Evolutionary conservation across 345 rosid species (phyloP).

Genomic region (Linum usitatissimum): DNA sequence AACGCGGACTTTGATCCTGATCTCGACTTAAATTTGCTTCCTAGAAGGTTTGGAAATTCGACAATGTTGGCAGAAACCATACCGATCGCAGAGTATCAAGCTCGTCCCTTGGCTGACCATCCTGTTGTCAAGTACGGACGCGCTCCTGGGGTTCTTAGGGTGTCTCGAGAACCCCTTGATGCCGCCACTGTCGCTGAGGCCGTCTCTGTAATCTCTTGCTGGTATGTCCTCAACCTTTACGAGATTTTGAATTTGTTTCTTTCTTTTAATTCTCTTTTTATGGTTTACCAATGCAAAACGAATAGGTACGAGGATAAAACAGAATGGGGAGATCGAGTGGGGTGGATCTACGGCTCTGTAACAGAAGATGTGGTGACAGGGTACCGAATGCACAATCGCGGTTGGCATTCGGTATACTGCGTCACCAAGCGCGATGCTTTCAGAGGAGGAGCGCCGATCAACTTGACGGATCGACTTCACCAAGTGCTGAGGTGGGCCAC

Average conservation of each 20-base stretch:
- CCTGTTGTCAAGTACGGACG: background rate
- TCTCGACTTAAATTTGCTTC: slow-evolving; percentile 45
- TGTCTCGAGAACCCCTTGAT: background rate
- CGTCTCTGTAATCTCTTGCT: slow-evolving; percentile 1
- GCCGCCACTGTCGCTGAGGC: slow-evolving; percentile 2
- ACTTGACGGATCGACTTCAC: slow-evolving; percentile 45
- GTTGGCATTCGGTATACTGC: slow-evolving; percentile 61
- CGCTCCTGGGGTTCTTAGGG: slow-evolving; percentile 1
- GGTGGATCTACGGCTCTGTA: slow-evolving; percentile 95
- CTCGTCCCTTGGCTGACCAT: slow-evolving; percentile 5
- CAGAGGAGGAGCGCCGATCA: slow-evolving; percentile 87
- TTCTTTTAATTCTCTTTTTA: background rate
- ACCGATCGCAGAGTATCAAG: slow-evolving; percentile 1
- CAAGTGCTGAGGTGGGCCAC: slow-evolving; percentile 9
- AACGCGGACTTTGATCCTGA: slow-evolving; percentile 70
- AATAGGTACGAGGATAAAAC: slow-evolving; percentile 91
- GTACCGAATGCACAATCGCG: slow-evolving; percentile 6
- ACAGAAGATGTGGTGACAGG: slow-evolving; percentile 6
- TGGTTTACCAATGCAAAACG: background rate
- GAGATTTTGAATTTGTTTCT: background rate
- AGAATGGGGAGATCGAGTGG: slow-evolving; percentile 92
- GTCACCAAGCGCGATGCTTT: slow-evolving; percentile 80
- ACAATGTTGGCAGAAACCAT: background rate
- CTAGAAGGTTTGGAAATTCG: slow-evolving; percentile 1
- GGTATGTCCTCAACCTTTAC: background rate